Conservation (phyloP, 176 grass and related monocot species). For the Musa beccarii region DNA sequence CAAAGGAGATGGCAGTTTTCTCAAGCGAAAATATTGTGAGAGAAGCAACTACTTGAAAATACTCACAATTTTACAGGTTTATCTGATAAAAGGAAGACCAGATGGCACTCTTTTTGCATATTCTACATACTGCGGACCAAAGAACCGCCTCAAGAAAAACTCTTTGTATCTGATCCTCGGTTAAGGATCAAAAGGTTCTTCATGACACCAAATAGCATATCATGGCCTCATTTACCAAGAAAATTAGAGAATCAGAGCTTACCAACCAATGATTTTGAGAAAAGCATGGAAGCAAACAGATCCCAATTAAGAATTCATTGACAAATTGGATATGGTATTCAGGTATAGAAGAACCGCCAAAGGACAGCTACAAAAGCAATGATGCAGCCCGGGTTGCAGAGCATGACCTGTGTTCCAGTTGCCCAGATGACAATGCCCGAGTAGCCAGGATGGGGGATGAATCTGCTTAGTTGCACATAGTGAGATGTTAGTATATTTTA, state of each 20-base stretch:
- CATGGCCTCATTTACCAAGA: background rate
- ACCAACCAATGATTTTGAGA: too few relatives aligned
- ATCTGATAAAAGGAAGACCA: slow-evolving; percentile 83
- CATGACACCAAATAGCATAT: background rate
- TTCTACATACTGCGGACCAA: slow-evolving; percentile 58
- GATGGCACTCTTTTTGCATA: slow-evolving; percentile 61
- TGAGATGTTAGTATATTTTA: background rate
- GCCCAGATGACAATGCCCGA: slow-evolving; percentile 81
- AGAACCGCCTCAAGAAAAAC: slow-evolving; percentile 94
- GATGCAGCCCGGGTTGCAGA: slow-evolving; percentile 74
- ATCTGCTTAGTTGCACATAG: slow-evolving; percentile 30
- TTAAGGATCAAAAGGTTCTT: slow-evolving; percentile 34
- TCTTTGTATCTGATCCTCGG: slow-evolving; percentile 62
- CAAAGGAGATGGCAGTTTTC: too few relatives aligned
- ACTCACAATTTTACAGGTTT: slow-evolving; percentile 21
- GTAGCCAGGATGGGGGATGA: slow-evolving; percentile 88
- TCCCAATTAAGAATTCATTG: background rate
- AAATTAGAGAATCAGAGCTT: too few relatives aligned
- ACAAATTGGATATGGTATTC: slow-evolving; percentile 79
- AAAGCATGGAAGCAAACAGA: background rate
- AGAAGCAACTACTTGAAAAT: background rate
- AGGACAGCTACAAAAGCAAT: slow-evolving; percentile 42
- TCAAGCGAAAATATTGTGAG: background rate
- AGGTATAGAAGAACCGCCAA: slow-evolving; percentile 67
- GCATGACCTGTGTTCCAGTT: slow-evolving; percentile 86